Conservation (phyloP, 139 green algal species). For the Micractinium sp. region DNA sequence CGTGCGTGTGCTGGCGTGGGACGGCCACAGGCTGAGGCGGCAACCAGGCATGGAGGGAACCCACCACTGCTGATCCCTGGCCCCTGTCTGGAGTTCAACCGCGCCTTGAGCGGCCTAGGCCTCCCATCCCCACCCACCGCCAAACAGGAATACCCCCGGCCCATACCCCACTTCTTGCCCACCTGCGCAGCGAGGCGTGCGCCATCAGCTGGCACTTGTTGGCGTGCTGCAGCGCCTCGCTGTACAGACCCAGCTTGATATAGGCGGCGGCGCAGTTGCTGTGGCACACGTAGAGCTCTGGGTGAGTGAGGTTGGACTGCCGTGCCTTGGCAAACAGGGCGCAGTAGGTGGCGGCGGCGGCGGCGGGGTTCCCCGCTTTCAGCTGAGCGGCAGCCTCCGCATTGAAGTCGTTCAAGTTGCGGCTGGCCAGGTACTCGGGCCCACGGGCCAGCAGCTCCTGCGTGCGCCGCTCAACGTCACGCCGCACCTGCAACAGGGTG, state of each 20-base stretch:
- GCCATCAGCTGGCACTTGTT: constrained; percentile 42
- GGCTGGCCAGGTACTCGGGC: not conserved
- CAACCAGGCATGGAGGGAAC: not conserved
- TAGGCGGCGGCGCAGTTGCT: constrained; percentile 61
- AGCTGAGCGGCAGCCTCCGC: constrained; percentile 19
- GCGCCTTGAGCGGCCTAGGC: no score
- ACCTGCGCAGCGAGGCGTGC: constrained; percentile 49
- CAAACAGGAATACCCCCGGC: not conserved
- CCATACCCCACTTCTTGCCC: not conserved
- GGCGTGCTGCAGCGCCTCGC: constrained; percentile 50
- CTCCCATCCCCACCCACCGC: not conserved
- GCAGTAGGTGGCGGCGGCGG: constrained; percentile 48
- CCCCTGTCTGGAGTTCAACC: no score
- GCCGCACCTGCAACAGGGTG: not conserved
- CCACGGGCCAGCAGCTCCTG: not conserved
- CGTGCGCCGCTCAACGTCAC: constrained; percentile 4
- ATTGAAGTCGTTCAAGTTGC: constrained; percentile 36
- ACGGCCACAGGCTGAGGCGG: not conserved
- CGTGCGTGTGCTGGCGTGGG: no score
- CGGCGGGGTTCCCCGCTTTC: constrained; percentile 35
- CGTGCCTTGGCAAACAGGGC: constrained; percentile 59
- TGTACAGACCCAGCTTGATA: constrained; percentile 58
- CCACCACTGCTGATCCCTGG: not conserved
- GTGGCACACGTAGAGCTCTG: constrained; percentile 70
- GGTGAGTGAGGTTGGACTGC: constrained; percentile 60